phyloP scores from a whole-genome alignment of 441 rosid genomes.

The Rhodomyrtus psidioides region DNA sequence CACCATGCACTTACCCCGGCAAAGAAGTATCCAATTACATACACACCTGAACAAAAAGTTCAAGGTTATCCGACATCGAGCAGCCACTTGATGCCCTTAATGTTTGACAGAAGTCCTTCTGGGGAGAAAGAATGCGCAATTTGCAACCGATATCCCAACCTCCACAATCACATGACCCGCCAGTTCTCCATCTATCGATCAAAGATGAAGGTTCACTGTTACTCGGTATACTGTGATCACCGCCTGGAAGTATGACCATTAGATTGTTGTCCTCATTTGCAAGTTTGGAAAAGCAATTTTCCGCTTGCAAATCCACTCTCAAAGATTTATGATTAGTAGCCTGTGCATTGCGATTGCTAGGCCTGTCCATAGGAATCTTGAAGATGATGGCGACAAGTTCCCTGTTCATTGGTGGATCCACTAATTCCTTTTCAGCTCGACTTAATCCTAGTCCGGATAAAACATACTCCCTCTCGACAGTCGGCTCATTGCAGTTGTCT shows the following conservation, averaged over 20 bases:
- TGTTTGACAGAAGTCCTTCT: slow-evolving; percentile 8
- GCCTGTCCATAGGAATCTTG: slow-evolving; percentile 16
- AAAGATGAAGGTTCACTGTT: slow-evolving; percentile 55
- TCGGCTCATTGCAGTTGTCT: slow-evolving; percentile 7
- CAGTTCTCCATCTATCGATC: slow-evolving; percentile 60
- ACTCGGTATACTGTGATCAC: slow-evolving; percentile 54
- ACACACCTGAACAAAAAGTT: slow-evolving; percentile 49
- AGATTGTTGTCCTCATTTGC: slow-evolving; percentile 10
- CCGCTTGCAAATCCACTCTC: not conserved
- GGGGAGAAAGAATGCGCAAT: slow-evolving; percentile 36
- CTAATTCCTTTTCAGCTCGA: slow-evolving; percentile 27
- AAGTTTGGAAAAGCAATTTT: slow-evolving; percentile 5
- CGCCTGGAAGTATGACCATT: slow-evolving; percentile 70
- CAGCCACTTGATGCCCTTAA: slow-evolving; percentile 9
- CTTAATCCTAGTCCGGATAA: slow-evolving; percentile 40
- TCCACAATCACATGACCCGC: slow-evolving; percentile 91
- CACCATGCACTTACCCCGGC: not conserved
- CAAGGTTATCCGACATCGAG: slow-evolving; percentile 24
- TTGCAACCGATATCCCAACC: slow-evolving; percentile 97
- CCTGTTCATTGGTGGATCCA: slow-evolving; percentile 12
- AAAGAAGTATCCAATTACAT: not conserved
- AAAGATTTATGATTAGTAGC: slow-evolving; percentile 3
- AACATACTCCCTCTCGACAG: slow-evolving; percentile 42
- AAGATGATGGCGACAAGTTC: slow-evolving; percentile 78
- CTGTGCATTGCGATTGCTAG: not conserved